A percentile compares a stretch with the other conserved stretches of the same genome.
Evolutionary conservation across 2,329 filamentous ascomycete species (phyloP).

Genomic region (Cordyceps pruinosa): DNA sequence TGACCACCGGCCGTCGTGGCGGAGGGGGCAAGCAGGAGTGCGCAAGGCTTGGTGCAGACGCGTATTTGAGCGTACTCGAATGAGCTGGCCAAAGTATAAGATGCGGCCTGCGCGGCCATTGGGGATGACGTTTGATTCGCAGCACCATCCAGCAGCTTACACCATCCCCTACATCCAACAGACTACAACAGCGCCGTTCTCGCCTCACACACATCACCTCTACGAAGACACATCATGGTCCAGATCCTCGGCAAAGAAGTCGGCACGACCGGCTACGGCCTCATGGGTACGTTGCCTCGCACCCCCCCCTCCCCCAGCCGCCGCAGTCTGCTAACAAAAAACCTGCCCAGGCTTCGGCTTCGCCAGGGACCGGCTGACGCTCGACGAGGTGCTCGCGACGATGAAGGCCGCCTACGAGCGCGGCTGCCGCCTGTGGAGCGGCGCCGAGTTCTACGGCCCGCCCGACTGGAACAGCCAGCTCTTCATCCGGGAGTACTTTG

Average conservation of each 20-base stretch:
- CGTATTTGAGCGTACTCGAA: neutral
- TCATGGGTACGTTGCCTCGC: constrained; percentile 47
- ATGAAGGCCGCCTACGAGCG: constrained; percentile 45
- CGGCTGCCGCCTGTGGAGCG: constrained; percentile 52
- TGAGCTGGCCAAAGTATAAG: neutral
- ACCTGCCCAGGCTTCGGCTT: neutral
- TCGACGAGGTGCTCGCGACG: constrained; percentile 46
- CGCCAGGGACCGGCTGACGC: constrained; percentile 18
- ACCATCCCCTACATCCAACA: neutral
- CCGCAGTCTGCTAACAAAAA: neutral
- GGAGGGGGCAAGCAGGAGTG: neutral
- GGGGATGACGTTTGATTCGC: too few relatives aligned
- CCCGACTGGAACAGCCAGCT: constrained; percentile 51
- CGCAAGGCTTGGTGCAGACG: neutral
- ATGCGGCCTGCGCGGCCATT: neutral
- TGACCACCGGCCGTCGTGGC: neutral
- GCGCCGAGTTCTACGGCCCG: constrained; percentile 57
- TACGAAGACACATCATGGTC: constrained; percentile 20
- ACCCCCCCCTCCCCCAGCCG: neutral
- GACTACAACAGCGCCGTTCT: neutral
- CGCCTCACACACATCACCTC: neutral
- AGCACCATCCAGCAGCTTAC: neutral
- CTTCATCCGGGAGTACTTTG: constrained; percentile 56
- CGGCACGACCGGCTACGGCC: constrained; percentile 45
- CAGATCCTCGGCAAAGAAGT: constrained; percentile 37